Conservation (phyloP, 1,284 basidiomycete genomes). For the Moesziomyces sp. region DNA sequence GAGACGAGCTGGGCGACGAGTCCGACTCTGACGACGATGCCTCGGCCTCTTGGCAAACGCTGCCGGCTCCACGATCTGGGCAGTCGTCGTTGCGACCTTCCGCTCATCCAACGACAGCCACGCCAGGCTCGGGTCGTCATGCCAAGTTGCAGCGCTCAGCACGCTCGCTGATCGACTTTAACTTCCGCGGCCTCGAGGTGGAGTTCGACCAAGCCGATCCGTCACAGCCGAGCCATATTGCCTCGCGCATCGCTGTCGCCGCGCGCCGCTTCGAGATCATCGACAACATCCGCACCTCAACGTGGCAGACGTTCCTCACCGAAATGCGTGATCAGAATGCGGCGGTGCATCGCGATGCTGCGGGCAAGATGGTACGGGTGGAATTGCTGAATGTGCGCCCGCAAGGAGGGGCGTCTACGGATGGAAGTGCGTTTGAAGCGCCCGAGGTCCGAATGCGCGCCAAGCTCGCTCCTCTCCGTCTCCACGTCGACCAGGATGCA, state of each 20-base stretch:
- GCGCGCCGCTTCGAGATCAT: conserved; percentile 81
- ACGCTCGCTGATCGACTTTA: conserved; percentile 84
- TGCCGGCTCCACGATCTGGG: conserved; percentile 18
- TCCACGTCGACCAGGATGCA: conserved; percentile 98
- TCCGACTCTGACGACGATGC: conserved; percentile 40
- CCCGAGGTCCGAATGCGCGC: conserved; percentile 78
- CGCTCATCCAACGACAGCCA: neutral
- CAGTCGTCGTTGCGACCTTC: neutral
- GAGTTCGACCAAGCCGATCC: conserved; percentile 55
- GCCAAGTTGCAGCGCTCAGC: conserved; percentile 80
- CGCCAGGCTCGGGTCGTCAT: conserved; percentile 1
- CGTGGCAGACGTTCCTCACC: conserved; percentile 96
- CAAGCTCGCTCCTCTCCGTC: conserved; percentile 75
- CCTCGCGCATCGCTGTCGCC: conserved; percentile 47
- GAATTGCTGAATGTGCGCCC: conserved; percentile 72
- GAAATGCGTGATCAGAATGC: conserved; percentile 42
- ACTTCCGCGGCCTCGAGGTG: conserved; percentile 75
- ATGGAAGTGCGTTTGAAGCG: neutral
- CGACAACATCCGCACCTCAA: conserved; percentile 97
- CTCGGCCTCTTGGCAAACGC: conserved; percentile 54
- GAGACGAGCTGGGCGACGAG: conserved; percentile 80
- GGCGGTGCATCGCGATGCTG: conserved; percentile 78
- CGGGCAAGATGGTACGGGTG: conserved; percentile 89
- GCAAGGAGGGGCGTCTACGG: conserved; percentile 67
- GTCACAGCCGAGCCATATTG: conserved; percentile 27